Evolutionary conservation across 1,139 yeast species (phyloP).

Genomic region (Geotrichum australiense): DNA sequence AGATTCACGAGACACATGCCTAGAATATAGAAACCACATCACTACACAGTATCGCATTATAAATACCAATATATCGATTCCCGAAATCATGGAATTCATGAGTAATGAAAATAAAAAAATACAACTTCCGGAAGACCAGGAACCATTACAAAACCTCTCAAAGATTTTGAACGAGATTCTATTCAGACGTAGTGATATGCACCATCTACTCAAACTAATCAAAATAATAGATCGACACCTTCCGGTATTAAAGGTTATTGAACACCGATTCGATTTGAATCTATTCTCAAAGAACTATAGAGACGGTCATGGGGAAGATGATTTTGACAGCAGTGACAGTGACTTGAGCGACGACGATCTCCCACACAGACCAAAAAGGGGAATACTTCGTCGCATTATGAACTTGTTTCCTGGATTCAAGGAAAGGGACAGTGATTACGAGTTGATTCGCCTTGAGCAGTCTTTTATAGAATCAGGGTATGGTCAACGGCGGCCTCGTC

Average conservation of each 20-base stretch:
- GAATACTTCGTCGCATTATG: background rate
- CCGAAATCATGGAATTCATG: conserved; percentile 7
- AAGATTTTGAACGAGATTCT: conserved; percentile 11
- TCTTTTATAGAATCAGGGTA: background rate
- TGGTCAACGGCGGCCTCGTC: background rate
- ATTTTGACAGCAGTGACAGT: background rate
- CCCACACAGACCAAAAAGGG: background rate
- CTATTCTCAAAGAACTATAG: conserved; percentile 4
- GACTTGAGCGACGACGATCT: background rate
- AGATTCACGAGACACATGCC: conserved; percentile 11
- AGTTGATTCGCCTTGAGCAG: background rate
- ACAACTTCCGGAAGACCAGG: conserved; percentile 1
- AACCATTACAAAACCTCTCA: background rate
- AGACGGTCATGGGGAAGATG: conserved; percentile 6
- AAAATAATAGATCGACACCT: conserved; percentile 7
- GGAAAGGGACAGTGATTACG: background rate
- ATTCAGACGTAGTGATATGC: conserved; percentile 14
- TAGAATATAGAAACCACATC: conserved; percentile 7
- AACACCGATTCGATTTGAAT: conserved; percentile 9
- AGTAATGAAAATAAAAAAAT: background rate
- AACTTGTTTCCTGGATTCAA: background rate
- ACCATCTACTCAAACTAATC: conserved; percentile 9
- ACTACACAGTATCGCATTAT: conserved; percentile 7
- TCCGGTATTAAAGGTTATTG: conserved; percentile 7
- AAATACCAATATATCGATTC: conserved; percentile 7